A percentile compares a stretch with the other conserved stretches of the same genome.
These are phyloP conservation scores for Dictyostelium purpureum DNA, from an alignment of 78 protist species.

Conservation along the genomic window DNA sequence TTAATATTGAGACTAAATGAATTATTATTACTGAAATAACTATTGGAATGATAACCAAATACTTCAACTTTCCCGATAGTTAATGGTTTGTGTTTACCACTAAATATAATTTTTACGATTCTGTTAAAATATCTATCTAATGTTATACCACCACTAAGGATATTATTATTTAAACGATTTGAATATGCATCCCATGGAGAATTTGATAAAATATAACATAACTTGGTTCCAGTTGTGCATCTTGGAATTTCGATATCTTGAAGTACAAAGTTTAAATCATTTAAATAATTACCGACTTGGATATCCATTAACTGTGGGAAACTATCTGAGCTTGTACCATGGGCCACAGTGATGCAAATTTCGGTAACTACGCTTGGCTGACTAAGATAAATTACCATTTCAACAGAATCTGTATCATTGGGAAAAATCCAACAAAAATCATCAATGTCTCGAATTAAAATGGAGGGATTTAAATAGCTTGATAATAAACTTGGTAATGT, in stretches of 20 bases:
- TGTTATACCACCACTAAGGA: not conserved
- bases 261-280: not conserved
- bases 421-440: conserved; percentile 78
- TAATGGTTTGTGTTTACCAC: conserved; percentile 10
- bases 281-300: conserved; percentile 14
- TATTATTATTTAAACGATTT: not conserved
- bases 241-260: conserved; percentile 50
- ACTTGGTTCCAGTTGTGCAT: conserved; percentile 58
- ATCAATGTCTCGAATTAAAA: conserved; percentile 51
- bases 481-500: conserved; percentile 10
- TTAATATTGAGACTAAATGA: not conserved
- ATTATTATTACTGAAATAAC: not conserved
- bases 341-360: conserved; percentile 46
- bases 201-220: conserved; percentile 4
- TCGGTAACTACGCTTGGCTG: conserved; percentile 44
- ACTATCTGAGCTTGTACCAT: conserved; percentile 55
- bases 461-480: conserved; percentile 1
- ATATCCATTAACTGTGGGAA: conserved; percentile 73
- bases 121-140: conserved; percentile 24
- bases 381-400: conserved; percentile 18
- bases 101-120: conserved; percentile 20
- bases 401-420: not conserved
- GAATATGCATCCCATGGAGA: conserved; percentile 27
- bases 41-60: conserved; percentile 45
- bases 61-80: conserved; percentile 65